These are phyloP conservation scores for Triticum dicoccoides DNA, from an alignment of 176 grass and related monocot genomes.

Conservation along the genomic window DNA sequence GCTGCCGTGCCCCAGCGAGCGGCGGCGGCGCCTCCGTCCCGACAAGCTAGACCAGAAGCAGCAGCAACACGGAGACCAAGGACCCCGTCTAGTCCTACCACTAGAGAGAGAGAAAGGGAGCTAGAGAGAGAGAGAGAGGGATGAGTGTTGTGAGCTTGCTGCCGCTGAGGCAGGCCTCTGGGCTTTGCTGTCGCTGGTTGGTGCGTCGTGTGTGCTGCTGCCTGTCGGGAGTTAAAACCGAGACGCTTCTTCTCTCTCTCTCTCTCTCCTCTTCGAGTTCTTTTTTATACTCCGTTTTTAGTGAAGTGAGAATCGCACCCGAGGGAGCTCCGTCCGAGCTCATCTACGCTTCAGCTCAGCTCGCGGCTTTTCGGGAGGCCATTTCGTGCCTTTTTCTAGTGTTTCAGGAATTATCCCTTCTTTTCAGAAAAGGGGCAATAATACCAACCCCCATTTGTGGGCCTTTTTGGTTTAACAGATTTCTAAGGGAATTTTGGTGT, in stretches of 20 bases:
- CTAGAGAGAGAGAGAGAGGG: background rate
- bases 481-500: too few relatives aligned
- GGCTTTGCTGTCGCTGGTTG: conserved; percentile 11
- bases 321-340: background rate
- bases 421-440: background rate
- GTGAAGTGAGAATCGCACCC: background rate
- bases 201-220: conserved; percentile 32
- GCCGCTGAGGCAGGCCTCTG: background rate
- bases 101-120: background rate
- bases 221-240: conserved; percentile 40
- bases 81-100: background rate
- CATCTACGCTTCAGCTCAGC: background rate
- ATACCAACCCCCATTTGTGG: background rate
- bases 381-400: conserved; percentile 12
- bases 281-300: background rate
- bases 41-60: conserved; percentile 14
- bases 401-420: background rate
- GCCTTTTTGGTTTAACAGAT: too few relatives aligned
- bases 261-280: background rate
- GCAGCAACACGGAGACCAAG: conserved; percentile 35
- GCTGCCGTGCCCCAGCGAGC: conserved; percentile 2
- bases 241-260: conserved; percentile 16
- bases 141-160: background rate
- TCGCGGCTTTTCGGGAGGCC: conserved; percentile 2
- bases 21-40: conserved; percentile 24